These are phyloP conservation scores for Polyplosphaeria fusca DNA, from an alignment of 495 filamentous ascomycete species.

Conservation along the genomic window DNA sequence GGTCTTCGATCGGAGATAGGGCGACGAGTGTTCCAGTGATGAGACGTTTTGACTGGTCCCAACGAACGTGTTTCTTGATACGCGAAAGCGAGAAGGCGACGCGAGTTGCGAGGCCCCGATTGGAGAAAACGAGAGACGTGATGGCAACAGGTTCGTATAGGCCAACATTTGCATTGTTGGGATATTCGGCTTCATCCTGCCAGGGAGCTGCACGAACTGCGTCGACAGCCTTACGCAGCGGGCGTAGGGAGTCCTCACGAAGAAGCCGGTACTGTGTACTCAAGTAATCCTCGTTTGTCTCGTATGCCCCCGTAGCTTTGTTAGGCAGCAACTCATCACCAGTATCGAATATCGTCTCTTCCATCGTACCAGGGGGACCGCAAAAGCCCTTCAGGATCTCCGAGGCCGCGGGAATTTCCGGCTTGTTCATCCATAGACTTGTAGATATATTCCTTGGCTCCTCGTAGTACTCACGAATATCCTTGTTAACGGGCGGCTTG, in stretches of 20 bases:
- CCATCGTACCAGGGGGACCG: not conserved
- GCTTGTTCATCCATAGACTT: slow-evolving; percentile 33
- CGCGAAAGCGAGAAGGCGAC: slow-evolving; percentile 68
- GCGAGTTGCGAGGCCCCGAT: slow-evolving; percentile 61
- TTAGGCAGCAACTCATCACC: slow-evolving; percentile 35
- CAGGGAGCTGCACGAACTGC: slow-evolving; percentile 33
- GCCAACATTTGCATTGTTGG: slow-evolving; percentile 49
- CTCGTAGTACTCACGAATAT: slow-evolving; percentile 37
- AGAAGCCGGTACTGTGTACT: slow-evolving; percentile 43
- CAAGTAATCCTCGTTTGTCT: slow-evolving; percentile 40
- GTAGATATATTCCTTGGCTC: slow-evolving; percentile 2
- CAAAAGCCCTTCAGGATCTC: slow-evolving; percentile 33
- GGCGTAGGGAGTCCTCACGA: slow-evolving; percentile 45
- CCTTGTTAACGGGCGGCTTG: not conserved
- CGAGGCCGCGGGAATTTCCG: slow-evolving; percentile 35
- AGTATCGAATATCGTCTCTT: slow-evolving; percentile 11
- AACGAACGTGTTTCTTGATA: slow-evolving; percentile 66
- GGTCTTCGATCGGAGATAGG: slow-evolving; percentile 60
- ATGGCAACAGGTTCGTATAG: slow-evolving; percentile 78
- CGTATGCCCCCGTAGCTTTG: slow-evolving; percentile 41
- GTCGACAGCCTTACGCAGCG: slow-evolving; percentile 42
- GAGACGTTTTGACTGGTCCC: slow-evolving; percentile 73
- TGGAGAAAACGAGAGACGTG: slow-evolving; percentile 58
- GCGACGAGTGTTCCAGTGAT: slow-evolving; percentile 68
- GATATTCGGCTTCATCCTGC: slow-evolving; percentile 31